Base-by-base conservation (phyloP, 768 basidiomycete genomes). In the Butyriboletus loyo region DNA sequence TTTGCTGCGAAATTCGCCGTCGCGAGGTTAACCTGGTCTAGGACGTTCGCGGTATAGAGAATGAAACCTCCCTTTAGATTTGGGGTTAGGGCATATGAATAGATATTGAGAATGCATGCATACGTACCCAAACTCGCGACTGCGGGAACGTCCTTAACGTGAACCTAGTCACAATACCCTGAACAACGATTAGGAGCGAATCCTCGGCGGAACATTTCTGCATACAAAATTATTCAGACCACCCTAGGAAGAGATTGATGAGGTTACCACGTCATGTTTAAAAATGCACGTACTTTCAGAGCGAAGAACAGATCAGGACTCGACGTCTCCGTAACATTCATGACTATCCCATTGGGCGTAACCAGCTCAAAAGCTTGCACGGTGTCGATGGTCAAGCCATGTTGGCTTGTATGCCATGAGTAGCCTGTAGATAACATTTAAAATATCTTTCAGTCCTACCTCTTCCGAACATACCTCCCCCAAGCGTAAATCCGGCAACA, bases 131-230 rank as follows among this genome's bases (percentile, higher is more conserved):
- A 51, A 86, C 78, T 65, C 77, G 63, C 0, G 69, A 67, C 66
- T 85, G 83, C 7, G 84, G 77, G 59, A 74, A 75, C 0, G 81
- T 73, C 54, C 77, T 77, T 21, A 86, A 48, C 0, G 77, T 80
- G 58, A 86, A 80, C 38, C 66, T 73, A 0, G 84, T 86, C 4
- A 86, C 80, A 32, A 86, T 79, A 1, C 85, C 85, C 75, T 77
- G 35, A 15, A 34, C 5, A 1, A 14, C 7, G 27, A 27, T 52
- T 9, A 50, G 7, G 22, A 27, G 21, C n/a, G 6, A 34, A 24
- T 40, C 7, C 1, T 17, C 4, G 2, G 7, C 5, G 31, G 21
- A 50, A n/a, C 2, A 9, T 30, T 24, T 86, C n/a, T n/a, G n/a
- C n/a, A n/a, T n/a, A n/a, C n/a, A n/a, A n/a, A n/a, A n/a, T n/a